phyloP scores from a whole-genome alignment of 2,329 filamentous ascomycete genomes.

The Cryphonectria japonica region DNA sequence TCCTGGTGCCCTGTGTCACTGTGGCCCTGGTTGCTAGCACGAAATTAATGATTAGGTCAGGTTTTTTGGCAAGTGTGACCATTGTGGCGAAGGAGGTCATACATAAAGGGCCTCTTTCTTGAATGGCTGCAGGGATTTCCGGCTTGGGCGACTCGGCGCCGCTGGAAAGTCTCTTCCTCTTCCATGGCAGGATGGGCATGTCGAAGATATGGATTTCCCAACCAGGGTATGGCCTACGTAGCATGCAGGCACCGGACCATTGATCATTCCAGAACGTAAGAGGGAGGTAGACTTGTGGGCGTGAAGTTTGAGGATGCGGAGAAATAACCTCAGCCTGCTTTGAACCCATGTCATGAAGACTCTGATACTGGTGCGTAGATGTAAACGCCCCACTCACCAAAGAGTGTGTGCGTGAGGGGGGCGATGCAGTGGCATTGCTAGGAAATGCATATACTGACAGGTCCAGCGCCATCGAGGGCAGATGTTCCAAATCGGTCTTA shows the following conservation, averaged over 20 bases:
- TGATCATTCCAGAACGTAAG: background rate
- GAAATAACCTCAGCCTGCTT: background rate
- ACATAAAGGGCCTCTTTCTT: background rate
- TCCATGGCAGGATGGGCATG: background rate
- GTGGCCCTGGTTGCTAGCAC: background rate
- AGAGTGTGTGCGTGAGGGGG: background rate
- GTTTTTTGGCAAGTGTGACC: background rate
- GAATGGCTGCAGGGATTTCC: too few relatives aligned
- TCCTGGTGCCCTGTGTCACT: background rate
- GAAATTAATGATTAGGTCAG: background rate
- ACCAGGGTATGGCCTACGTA: background rate
- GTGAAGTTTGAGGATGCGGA: background rate
- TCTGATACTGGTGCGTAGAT: background rate
- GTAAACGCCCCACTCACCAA: background rate
- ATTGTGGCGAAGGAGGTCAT: background rate
- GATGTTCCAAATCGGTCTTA: background rate
- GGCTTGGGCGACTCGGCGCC: background rate
- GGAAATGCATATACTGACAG: background rate
- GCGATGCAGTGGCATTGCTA: background rate
- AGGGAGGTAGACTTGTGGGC: background rate
- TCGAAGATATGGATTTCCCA: background rate
- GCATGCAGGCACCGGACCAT: background rate
- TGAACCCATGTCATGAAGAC: background rate
- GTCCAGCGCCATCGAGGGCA: background rate
- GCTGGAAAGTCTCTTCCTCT: background rate